A percentile compares a stretch with the other conserved stretches of the same genome.
Evolutionary conservation across 768 basidiomycete genomes (phyloP).

Genomic region (Naematelia aurantialba): DNA sequence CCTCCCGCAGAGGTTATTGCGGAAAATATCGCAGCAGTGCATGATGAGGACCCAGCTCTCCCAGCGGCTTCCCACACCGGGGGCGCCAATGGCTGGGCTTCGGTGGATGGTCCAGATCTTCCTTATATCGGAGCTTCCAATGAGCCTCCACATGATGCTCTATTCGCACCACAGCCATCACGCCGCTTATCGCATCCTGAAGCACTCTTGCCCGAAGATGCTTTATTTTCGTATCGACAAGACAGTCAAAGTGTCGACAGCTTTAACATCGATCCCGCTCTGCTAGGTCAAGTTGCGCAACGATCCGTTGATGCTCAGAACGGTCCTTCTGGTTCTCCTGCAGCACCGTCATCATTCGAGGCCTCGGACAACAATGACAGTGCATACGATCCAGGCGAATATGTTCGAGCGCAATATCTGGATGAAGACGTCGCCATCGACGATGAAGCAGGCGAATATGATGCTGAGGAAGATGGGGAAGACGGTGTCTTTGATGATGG

Average conservation of each 20-base stretch:
- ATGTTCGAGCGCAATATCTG: neutral
- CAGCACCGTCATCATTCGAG: neutral
- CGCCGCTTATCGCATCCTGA: neutral
- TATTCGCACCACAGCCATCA: neutral
- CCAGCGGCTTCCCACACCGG: too few relatives aligned
- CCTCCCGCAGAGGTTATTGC: neutral
- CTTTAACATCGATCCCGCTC: neutral
- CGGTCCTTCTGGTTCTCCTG: neutral
- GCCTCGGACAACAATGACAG: neutral
- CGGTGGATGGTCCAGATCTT: neutral
- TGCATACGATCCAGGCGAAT: neutral
- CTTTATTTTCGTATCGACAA: neutral
- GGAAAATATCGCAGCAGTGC: neutral
- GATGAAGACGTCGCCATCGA: neutral
- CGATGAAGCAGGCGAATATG: neutral
- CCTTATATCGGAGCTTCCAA: too few relatives aligned
- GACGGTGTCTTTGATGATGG: constrained; percentile 4
- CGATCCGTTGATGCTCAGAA: neutral
- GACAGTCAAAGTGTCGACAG: neutral
- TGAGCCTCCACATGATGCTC: neutral
- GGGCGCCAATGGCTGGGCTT: neutral
- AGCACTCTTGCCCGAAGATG: neutral
- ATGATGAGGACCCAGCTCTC: neutral
- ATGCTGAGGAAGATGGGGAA: neutral
- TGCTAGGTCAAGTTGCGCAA: neutral